Evolutionary conservation across 768 basidiomycete species (phyloP).

Genomic region (Tephrocybe sp.): DNA sequence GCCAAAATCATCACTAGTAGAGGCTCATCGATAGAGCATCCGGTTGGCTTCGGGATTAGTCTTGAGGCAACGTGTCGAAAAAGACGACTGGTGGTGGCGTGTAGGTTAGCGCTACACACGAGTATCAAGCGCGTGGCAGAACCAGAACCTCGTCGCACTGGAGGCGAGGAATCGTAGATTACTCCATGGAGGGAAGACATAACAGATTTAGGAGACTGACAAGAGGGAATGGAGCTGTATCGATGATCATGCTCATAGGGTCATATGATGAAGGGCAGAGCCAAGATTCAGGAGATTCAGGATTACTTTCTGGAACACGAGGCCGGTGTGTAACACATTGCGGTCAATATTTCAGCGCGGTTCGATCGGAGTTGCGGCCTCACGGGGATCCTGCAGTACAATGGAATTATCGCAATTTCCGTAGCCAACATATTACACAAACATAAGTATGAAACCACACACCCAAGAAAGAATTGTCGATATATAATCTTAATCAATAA

Average conservation of each 20-base stretch:
- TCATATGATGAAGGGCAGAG: slow-evolving; percentile 14
- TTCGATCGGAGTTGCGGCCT: slow-evolving; percentile 3
- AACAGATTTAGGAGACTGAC: background rate
- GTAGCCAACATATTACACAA: slow-evolving; percentile 13
- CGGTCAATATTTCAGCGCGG: background rate
- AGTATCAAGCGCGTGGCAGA: slow-evolving; percentile 1
- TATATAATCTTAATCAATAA: slow-evolving; percentile 38
- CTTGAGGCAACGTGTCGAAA: background rate
- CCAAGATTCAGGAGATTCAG: slow-evolving; percentile 3
- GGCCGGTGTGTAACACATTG: slow-evolving; percentile 5
- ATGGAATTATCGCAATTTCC: slow-evolving; percentile 3
- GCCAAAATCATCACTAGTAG: slow-evolving; percentile 3
- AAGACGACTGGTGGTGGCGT: slow-evolving; percentile 8
- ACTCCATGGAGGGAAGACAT: slow-evolving; percentile 1
- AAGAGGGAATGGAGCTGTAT: slow-evolving; percentile 6
- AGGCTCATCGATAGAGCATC: slow-evolving; percentile 11
- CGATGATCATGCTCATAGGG: slow-evolving; percentile 11
- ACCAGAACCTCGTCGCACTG: background rate
- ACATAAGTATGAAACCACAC: slow-evolving; percentile 6
- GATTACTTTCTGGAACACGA: slow-evolving; percentile 13
- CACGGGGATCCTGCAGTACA: background rate
- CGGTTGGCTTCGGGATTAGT: slow-evolving; percentile 5
- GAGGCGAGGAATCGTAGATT: slow-evolving; percentile 1
- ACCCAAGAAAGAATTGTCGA: background rate
- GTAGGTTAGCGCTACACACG: slow-evolving; percentile 1